Conservation (phyloP, 805 yeast genomes). For the Cyberlindnera nakhonratchasimensis region DNA sequence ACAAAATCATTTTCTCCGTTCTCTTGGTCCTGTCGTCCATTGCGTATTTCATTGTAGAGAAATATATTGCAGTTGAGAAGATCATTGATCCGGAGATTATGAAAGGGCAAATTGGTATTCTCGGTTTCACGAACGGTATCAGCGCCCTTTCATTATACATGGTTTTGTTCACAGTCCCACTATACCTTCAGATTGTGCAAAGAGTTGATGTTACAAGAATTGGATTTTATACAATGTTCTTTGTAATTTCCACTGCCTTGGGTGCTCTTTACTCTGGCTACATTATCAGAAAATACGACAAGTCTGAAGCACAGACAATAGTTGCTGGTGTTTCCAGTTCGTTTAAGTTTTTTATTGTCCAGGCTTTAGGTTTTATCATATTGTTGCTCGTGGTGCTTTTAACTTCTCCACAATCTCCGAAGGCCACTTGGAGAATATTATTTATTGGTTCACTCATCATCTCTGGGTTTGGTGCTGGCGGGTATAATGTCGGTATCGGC, state of each 20-base stretch:
- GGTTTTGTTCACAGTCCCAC: conserved; percentile 36
- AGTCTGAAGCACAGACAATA: conserved; percentile 24
- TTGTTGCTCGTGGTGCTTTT: conserved; percentile 9
- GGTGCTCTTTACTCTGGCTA: conserved; percentile 41
- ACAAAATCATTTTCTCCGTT: conserved; percentile 14
- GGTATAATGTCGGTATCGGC: conserved; percentile 37
- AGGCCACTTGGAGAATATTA: conserved; percentile 21
- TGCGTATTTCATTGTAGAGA: conserved; percentile 34
- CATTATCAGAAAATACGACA: conserved; percentile 26
- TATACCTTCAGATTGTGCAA: conserved; percentile 43
- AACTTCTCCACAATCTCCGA: conserved; percentile 15
- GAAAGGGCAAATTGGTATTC: conserved; percentile 37
- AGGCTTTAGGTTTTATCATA: conserved; percentile 20
- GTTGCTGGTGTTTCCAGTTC: conserved; percentile 21
- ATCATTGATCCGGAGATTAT: conserved; percentile 39
- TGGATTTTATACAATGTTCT: conserved; percentile 40
- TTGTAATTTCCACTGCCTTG: conserved; percentile 36
- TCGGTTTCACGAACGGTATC: conserved; percentile 36
- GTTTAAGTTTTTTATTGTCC: conserved; percentile 15
- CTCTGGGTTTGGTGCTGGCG: conserved; percentile 40
- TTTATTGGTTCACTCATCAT: conserved; percentile 30
- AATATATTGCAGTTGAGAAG: conserved; percentile 35
- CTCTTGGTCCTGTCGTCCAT: conserved; percentile 13
- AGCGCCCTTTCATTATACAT: conserved; percentile 37
- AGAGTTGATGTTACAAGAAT: conserved; percentile 35